Conservation (phyloP, 192 early-diverging fungal genomes). For the Coemansia sp. region DNA sequence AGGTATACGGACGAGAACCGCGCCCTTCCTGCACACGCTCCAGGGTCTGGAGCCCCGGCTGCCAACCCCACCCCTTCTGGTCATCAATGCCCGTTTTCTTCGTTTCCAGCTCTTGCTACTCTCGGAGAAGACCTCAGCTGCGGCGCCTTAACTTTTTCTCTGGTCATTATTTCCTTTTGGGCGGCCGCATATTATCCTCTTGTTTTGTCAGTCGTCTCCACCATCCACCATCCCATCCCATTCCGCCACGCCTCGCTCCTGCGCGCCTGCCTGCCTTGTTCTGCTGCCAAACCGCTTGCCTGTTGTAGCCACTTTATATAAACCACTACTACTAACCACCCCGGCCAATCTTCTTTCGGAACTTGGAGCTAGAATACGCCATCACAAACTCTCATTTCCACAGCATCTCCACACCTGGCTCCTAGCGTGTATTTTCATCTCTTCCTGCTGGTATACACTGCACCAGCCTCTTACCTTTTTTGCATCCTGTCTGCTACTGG, state of each 20-base stretch:
- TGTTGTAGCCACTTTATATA: constrained; percentile 15
- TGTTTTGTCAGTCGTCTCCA: constrained; percentile 14
- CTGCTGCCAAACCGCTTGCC: constrained; percentile 8
- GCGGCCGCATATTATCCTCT: constrained; percentile 19
- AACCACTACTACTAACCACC: constrained; percentile 9
- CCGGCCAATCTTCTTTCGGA: constrained; percentile 1
- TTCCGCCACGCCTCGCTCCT: constrained; percentile 2
- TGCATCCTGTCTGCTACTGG: not conserved
- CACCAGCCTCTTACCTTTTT: constrained; percentile 7
- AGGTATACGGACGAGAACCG: not conserved
- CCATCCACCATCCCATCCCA: not conserved
- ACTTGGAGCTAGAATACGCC: not conserved
- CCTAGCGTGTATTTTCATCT: not conserved
- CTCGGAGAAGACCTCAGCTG: constrained; percentile 6
- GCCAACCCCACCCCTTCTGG: not conserved
- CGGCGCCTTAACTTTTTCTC: constrained; percentile 9
- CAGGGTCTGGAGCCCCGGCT: not conserved
- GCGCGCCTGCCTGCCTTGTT: constrained; percentile 6
- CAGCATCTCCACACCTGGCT: not conserved
- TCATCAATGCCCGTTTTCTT: constrained; percentile 1
- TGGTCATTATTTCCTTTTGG: constrained; percentile 14
- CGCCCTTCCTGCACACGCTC: not conserved
- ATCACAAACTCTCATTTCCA: constrained; percentile 3
- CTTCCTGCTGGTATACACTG: not conserved
- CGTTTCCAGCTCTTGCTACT: not conserved